Evolutionary conservation across 202 grass and related monocot genomes (phyloP).

Genomic region (Setaria italica): DNA sequence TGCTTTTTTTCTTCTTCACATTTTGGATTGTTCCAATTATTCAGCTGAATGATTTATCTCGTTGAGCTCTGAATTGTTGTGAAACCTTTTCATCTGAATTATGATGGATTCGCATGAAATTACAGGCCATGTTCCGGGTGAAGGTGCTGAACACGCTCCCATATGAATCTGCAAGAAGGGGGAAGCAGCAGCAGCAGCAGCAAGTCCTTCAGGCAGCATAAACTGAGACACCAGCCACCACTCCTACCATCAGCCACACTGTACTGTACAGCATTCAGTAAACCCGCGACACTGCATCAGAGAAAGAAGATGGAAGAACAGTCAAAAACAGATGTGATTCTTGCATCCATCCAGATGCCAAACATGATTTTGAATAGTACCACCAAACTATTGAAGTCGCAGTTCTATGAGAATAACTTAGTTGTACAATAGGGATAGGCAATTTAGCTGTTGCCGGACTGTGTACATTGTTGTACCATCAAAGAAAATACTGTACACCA

Average conservation of each 20-base stretch:
- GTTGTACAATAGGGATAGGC: slow-evolving; percentile 51
- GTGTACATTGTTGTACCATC: slow-evolving; percentile 47
- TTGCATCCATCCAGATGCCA: slow-evolving; percentile 39
- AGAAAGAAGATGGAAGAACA: slow-evolving; percentile 19
- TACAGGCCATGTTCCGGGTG: slow-evolving; percentile 80
- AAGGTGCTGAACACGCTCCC: slow-evolving; percentile 79
- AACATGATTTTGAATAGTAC: slow-evolving; percentile 46
- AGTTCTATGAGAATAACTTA: slow-evolving; percentile 42
- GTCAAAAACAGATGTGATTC: neutral
- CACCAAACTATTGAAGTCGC: slow-evolving; percentile 33
- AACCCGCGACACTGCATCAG: slow-evolving; percentile 27
- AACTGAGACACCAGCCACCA: slow-evolving; percentile 19
- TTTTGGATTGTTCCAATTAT: slow-evolving; percentile 6
- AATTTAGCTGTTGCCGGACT: slow-evolving; percentile 55
- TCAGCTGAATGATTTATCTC: neutral
- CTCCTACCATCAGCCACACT: slow-evolving; percentile 7
- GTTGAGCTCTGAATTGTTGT: neutral
- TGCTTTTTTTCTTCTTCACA: slow-evolving; percentile 11
- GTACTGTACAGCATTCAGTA: slow-evolving; percentile 61
- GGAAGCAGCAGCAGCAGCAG: neutral
- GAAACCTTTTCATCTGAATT: neutral
- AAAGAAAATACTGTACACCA: slow-evolving; percentile 16
- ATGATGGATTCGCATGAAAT: neutral
- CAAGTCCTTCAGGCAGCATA: slow-evolving; percentile 75
- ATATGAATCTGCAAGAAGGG: slow-evolving; percentile 55